Evolutionary conservation across 352 stramenopile genomes (phyloP).

Genomic region (Phytophthora nicotianae): DNA sequence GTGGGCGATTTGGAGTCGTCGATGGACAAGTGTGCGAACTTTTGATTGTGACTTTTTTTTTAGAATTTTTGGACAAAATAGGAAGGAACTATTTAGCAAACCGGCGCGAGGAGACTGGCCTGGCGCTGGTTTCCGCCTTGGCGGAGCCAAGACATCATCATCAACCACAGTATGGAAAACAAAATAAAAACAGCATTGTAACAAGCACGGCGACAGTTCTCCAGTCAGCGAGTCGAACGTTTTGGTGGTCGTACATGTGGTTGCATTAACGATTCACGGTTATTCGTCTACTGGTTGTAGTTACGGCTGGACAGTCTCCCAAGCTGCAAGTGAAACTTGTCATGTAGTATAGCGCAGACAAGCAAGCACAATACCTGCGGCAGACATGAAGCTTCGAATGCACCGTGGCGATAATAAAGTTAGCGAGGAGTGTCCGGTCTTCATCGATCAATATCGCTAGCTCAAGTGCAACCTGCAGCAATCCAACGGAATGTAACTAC

Average conservation of each 20-base stretch:
- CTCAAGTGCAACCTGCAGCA: too few species aligned
- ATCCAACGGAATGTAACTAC: too few species aligned
- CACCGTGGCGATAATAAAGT: too few species aligned
- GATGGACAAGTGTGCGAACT: constrained; percentile 42
- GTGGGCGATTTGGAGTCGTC: constrained; percentile 34
- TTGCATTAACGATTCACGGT: not conserved
- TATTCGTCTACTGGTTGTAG: constrained; percentile 4
- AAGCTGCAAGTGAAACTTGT: too few species aligned
- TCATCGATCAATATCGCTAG: too few species aligned
- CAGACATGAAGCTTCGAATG: too few species aligned
- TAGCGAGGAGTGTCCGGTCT: too few species aligned
- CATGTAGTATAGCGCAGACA: too few species aligned
- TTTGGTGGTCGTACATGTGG: not conserved
- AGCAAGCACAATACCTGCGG: too few species aligned
- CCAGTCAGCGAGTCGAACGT: constrained; percentile 6
- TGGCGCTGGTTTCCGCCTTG: constrained; percentile 25
- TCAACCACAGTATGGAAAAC: constrained; percentile 33
- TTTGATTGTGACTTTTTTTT: constrained; percentile 50
- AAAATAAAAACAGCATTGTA: constrained; percentile 39
- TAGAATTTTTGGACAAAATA: constrained; percentile 59
- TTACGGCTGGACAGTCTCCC: not conserved
- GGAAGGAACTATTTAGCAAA: constrained; percentile 56
- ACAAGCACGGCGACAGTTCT: constrained; percentile 26
- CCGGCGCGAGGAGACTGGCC: constrained; percentile 10
- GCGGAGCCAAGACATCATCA: constrained; percentile 30